Percentiles rank a stretch among this genome's conserved stretches.
Evolutionary conservation across 805 yeast species (phyloP).

Genomic region (Zygosaccharomyces lentus): DNA sequence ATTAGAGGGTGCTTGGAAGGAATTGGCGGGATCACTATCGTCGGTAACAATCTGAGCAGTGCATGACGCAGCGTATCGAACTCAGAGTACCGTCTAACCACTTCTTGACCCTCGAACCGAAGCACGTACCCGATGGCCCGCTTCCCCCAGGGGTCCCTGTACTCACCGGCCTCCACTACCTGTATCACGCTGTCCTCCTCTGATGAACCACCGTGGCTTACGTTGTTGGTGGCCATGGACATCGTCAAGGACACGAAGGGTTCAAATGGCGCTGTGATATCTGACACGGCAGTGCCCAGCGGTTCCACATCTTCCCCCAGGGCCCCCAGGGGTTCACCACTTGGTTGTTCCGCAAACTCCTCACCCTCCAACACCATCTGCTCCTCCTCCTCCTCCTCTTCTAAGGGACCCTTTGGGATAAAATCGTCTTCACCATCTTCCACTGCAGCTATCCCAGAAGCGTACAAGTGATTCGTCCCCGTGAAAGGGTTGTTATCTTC

Average conservation of each 20-base stretch:
- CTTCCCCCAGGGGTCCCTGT: constrained; percentile 70
- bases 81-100: constrained; percentile 86
- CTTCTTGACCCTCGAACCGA: constrained; percentile 51
- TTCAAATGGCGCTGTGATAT: constrained; percentile 14
- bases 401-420: constrained; percentile 11
- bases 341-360: constrained; percentile 4
- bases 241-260: constrained; percentile 30
- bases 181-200: constrained; percentile 28
- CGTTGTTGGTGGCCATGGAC: constrained; percentile 25
- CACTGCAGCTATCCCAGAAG: constrained; percentile 36
- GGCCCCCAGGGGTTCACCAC: neutral
- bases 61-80: constrained; percentile 78
- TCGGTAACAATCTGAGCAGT: constrained; percentile 69
- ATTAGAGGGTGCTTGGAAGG: constrained; percentile 78
- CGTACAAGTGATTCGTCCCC: constrained; percentile 37
- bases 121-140: constrained; percentile 84
- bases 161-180: constrained; percentile 80
- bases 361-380: constrained; percentile 7
- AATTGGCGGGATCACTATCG: constrained; percentile 84
- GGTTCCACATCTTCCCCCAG: constrained; percentile 1
- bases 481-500: constrained; percentile 40
- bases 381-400: constrained; percentile 6
- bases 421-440: constrained; percentile 19
- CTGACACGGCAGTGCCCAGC: neutral
- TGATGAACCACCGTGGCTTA: neutral